phyloP scores from a whole-genome alignment of 345 rosid genomes.

The Ceriops zippeliana region DNA sequence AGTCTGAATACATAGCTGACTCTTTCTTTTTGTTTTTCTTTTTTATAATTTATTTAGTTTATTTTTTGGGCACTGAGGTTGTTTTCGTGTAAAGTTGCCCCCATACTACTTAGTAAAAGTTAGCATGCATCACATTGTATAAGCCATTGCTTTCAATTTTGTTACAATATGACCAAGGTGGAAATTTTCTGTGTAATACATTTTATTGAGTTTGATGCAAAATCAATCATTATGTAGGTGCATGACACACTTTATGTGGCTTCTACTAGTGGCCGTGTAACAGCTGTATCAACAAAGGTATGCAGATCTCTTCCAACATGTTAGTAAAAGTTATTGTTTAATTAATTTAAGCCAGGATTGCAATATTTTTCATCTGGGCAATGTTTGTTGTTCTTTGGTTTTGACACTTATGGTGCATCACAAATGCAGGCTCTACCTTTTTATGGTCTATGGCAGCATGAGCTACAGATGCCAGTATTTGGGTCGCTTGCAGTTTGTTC shows the following conservation, averaged over 20 bases:
- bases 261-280: constrained; percentile 80
- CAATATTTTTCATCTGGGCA: no score
- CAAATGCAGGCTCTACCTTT: constrained; percentile 63
- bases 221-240: constrained; percentile 39
- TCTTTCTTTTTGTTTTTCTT: no score
- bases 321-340: background rate
- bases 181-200: background rate
- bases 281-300: constrained; percentile 77
- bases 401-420: background rate
- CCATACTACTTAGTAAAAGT: no score
- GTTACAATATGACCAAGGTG: background rate
- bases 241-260: constrained; percentile 55
- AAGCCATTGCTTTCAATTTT: background rate
- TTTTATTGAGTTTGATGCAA: constrained; percentile 1
- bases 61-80: no score
- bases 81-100: no score
- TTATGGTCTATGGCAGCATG: constrained; percentile 59
- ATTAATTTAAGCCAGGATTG: background rate
- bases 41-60: no score
- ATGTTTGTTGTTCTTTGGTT: no score
- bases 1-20: no score
- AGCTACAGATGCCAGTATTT: constrained; percentile 75
- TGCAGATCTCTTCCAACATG: background rate
- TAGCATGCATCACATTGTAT: background rate
- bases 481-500: constrained; percentile 64